Conservation (phyloP, 1,284 basidiomycete species). For the Ustilago curta region DNA sequence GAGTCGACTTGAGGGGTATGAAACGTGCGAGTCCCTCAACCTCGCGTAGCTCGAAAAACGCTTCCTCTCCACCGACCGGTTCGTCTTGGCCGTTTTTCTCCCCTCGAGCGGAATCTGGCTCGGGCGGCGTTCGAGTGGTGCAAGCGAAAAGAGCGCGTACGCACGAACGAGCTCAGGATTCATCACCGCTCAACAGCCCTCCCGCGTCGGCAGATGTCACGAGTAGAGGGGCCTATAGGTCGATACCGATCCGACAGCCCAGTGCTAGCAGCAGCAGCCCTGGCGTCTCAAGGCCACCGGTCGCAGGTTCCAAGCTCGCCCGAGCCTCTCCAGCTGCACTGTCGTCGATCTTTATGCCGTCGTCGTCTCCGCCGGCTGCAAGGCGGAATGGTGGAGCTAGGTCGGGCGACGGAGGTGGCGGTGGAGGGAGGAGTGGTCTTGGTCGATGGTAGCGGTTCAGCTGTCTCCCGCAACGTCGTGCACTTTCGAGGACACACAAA, state of each 20-base stretch:
- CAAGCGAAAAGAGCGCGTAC: constrained; percentile 24
- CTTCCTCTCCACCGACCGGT: constrained; percentile 9
- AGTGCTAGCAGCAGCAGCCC: constrained; percentile 2
- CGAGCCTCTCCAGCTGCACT: constrained; percentile 35
- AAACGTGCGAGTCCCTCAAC: constrained; percentile 11
- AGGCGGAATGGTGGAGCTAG: background rate
- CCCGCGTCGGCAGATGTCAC: background rate
- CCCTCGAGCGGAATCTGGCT: background rate
- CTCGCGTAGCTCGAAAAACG: background rate
- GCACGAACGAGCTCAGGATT: background rate
- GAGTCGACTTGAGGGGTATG: constrained; percentile 13
- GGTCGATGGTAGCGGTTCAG: background rate
- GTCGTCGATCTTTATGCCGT: constrained; percentile 41
- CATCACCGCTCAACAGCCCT: constrained; percentile 5
- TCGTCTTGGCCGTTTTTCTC: constrained; percentile 14
- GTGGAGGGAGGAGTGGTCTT: background rate
- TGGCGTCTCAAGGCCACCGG: background rate
- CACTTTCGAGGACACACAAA: too few species aligned
- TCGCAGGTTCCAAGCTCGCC: constrained; percentile 2
- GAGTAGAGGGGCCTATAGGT: background rate
- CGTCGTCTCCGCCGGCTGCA: background rate
- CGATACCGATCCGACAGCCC: background rate
- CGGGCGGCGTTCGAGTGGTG: constrained; percentile 19
- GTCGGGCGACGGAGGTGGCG: background rate
- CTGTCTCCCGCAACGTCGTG: too few species aligned